A percentile compares a stretch with the other conserved stretches of the same genome.
Conservation (phyloP, 225 moss, liverwort and hornwort genomes). For the Antitrichia curtipendula region DNA sequence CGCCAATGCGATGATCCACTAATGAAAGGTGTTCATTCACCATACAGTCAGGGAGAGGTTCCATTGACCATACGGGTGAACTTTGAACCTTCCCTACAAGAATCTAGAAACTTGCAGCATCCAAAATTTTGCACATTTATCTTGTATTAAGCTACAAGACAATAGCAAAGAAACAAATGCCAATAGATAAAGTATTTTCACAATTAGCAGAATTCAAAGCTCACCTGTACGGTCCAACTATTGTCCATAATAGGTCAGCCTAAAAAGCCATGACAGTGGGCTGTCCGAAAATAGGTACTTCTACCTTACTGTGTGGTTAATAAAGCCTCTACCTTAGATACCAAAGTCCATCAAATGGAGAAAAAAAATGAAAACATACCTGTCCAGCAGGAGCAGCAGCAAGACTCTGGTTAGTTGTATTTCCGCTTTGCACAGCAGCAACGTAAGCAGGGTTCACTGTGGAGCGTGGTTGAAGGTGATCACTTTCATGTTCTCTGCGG, state of each 20-base stretch:
- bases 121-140: not conserved
- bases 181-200: not conserved
- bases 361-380: not conserved
- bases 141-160: not conserved
- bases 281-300: no score
- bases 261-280: no score
- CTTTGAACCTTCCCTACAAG: not conserved
- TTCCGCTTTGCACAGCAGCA: not conserved
- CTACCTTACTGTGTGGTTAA: no score
- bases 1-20: not conserved
- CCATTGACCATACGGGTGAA: not conserved
- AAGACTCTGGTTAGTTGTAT: not conserved
- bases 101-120: not conserved
- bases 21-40: not conserved
- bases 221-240: no score
- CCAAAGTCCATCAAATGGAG: not conserved
- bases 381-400: not conserved
- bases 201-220: not conserved
- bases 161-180: not conserved
- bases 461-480: not conserved
- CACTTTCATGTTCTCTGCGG: slow-evolving; percentile 6
- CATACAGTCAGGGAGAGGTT: not conserved
- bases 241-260: no score
- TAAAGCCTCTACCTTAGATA: not conserved
- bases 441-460: not conserved